phyloP scores from a whole-genome alignment of 2,329 filamentous ascomycete species.

The Fusarium camptoceras region DNA sequence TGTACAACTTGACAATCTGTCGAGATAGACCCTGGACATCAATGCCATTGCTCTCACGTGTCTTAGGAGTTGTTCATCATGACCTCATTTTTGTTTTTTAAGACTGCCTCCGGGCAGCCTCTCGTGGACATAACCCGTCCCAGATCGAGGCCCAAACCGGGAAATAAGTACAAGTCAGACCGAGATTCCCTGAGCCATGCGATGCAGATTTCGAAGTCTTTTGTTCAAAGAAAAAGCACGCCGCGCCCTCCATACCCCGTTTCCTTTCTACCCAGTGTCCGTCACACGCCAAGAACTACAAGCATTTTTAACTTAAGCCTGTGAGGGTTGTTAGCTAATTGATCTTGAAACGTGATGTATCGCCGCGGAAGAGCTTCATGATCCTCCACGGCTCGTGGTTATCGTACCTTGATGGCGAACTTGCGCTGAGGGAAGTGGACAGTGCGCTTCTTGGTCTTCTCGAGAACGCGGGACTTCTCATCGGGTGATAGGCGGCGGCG shows the following conservation, averaged over 20 bases:
- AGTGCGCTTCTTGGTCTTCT: slow-evolving; percentile 97
- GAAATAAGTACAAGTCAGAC: slow-evolving; percentile 55
- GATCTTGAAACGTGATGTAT: not conserved
- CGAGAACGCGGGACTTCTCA: slow-evolving; percentile 85
- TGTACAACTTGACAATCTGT: no score
- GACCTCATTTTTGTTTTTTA: slow-evolving; percentile 54
- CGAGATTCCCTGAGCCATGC: slow-evolving; percentile 55
- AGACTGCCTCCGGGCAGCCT: slow-evolving; percentile 50
- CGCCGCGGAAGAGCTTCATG: not conserved
- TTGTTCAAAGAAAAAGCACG: slow-evolving; percentile 53
- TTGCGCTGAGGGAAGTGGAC: slow-evolving; percentile 98
- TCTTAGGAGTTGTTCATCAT: slow-evolving; percentile 48
- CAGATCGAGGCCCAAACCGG: slow-evolving; percentile 53
- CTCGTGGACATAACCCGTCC: slow-evolving; percentile 50
- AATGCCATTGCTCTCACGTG: slow-evolving; percentile 1
- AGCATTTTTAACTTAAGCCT: slow-evolving; percentile 49
- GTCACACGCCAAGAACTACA: slow-evolving; percentile 45
- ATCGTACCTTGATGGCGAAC: slow-evolving; percentile 94
- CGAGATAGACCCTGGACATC: not conserved
- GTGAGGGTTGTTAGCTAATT: slow-evolving; percentile 31
- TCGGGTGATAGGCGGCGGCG: slow-evolving; percentile 93
- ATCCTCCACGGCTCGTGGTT: not conserved
- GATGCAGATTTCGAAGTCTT: slow-evolving; percentile 54
- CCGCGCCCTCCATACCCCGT: slow-evolving; percentile 53
- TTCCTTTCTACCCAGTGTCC: slow-evolving; percentile 52